A percentile compares a stretch with the other conserved stretches of the same genome.
These are phyloP conservation scores for Lachnellula subtilissima DNA, from an alignment of 2,329 filamentous ascomycete genomes.

Conservation along the genomic window DNA sequence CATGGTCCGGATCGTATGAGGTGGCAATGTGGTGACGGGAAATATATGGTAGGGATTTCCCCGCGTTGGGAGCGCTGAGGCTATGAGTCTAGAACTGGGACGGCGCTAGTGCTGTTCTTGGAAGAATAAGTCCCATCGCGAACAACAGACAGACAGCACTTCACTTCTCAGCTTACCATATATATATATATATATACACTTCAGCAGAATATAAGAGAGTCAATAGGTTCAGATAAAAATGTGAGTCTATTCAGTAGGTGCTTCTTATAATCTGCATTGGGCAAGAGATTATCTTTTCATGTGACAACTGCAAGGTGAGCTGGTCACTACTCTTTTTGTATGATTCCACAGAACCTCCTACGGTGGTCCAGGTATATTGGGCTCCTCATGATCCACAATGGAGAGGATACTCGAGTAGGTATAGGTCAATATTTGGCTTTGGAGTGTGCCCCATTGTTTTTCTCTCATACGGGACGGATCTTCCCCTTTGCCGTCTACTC, in stretches of 20 bases:
- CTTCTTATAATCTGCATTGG: background rate
- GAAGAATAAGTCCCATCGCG: no score
- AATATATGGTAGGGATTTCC: background rate
- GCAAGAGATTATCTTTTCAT: background rate
- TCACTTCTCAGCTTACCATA: no score
- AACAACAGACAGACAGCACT: no score
- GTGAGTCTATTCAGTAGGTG: background rate
- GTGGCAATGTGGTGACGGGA: background rate
- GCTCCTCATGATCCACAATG: no score
- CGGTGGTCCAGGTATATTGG: no score
- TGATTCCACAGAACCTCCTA: background rate
- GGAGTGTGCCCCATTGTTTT: no score
- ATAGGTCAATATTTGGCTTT: no score
- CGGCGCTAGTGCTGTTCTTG: no score
- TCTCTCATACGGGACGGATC: background rate
- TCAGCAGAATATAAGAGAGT: no score
- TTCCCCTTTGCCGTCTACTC: background rate
- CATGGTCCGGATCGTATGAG: slow-evolving; percentile 3
- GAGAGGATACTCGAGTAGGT: no score
- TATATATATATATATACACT: no score
- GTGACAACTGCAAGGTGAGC: background rate
- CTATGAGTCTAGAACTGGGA: background rate
- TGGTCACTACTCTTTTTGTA: background rate
- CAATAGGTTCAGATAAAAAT: background rate
- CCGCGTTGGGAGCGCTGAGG: background rate